These are phyloP conservation scores for Hyphopichia fennica DNA, from an alignment of 1,139 yeast species.

Conservation along the genomic window DNA sequence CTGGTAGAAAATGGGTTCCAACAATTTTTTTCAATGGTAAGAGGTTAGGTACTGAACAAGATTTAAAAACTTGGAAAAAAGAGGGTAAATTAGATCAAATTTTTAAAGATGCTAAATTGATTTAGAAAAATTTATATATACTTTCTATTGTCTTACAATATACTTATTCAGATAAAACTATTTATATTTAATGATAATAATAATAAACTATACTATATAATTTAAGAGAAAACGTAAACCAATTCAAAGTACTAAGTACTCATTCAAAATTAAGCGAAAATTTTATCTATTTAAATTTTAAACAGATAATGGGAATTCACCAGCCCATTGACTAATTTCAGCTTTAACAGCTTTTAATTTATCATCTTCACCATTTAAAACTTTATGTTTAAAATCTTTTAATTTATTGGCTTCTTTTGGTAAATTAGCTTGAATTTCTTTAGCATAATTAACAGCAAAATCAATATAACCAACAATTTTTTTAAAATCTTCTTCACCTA, in stretches of 20 bases:
- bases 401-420: conserved; percentile 89
- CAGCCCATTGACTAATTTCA: conserved; percentile 90
- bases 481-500: conserved; percentile 81
- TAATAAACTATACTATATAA: too few species aligned
- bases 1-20: conserved; percentile 73
- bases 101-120: conserved; percentile 43
- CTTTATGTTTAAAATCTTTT: conserved; percentile 86
- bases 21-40: conserved; percentile 66
- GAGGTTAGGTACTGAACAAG: conserved; percentile 58
- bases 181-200: too few species aligned
- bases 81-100: conserved; percentile 41
- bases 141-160: not conserved
- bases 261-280: too few species aligned
- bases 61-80: conserved; percentile 46
- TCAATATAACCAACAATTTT: conserved; percentile 84
- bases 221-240: too few species aligned
- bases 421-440: conserved; percentile 67
- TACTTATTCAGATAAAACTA: too few species aligned
- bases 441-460: conserved; percentile 77
- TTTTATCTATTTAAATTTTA: conserved; percentile 27
- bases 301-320: conserved; percentile 88
- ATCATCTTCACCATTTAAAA: conserved; percentile 69
- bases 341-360: conserved; percentile 61
- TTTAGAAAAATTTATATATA: conserved; percentile 4
- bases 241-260: too few species aligned